Base-by-base conservation (phyloP, 805 yeast species). In the Scheffersomyces lignosus region DNA sequence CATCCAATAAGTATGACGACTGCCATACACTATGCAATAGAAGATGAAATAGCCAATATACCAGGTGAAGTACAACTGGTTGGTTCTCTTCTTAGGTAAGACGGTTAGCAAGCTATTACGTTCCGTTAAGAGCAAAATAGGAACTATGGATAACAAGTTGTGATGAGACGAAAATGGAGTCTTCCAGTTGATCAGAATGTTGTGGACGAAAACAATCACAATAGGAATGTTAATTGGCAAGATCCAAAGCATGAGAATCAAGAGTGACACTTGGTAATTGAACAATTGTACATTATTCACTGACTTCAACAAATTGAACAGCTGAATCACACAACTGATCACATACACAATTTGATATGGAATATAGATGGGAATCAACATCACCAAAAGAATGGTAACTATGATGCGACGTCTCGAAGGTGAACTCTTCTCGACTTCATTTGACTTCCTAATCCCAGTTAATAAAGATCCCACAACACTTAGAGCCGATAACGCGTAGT, bases 111-210 rank as follows among this genome's bases (percentile, higher is more conserved):
- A 61, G 20, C 68, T 70, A 50, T 82, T 73, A 31, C 70, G 61
- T 47, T 79, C 83, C 29, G 77, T 75, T 27, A 86, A 52, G 7
- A 81, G 41, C 6, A 88, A 69, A 2, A 85, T 78, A 0, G 96
- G 96, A 10, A 83, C 62, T 16, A 89, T 76, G 0, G 96, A 84
- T 36, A 89, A 58, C 28, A 86, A 66, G 52, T 87, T 89, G 56
- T 90, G 96, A 56, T 88, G 95, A 0, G 96, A 83, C 4, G 86
- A 77, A 52, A 88, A 88, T 13, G 95, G 89, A 0, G 93, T 85
- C 37, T 72, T 75, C 95, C 96, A 87, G 47, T 73, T 77, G 14
- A 87, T 72, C 1, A 84, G 73, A 40, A 88, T 67, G 51, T 89
- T 86, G 51, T 87, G 96, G 23, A 86, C 64, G 70, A 89, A 88